phyloP scores from a whole-genome alignment of 2,329 filamentous ascomycete genomes.

The Penicillium fuscoglaucum region DNA sequence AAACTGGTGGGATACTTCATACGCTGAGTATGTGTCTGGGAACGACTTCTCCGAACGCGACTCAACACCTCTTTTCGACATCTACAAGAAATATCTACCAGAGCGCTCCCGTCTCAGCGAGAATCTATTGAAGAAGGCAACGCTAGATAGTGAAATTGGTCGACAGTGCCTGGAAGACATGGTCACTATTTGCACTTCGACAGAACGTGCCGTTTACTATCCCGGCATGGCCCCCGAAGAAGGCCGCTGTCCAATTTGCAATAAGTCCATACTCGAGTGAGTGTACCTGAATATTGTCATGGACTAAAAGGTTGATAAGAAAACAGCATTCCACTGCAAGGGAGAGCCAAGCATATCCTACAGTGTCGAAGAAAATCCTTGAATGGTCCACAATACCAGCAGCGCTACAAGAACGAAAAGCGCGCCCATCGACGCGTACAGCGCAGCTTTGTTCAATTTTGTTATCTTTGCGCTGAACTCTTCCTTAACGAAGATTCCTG shows the following conservation, averaged over 20 bases:
- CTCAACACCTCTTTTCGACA: conserved; percentile 19
- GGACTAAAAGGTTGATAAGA: background rate
- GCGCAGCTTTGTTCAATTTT: conserved; percentile 15
- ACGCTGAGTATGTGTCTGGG: conserved; percentile 23
- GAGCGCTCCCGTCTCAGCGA: conserved; percentile 12
- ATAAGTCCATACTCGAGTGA: background rate
- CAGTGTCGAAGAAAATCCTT: conserved; percentile 12
- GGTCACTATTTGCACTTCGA: conserved; percentile 17
- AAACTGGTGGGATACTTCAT: conserved; percentile 21
- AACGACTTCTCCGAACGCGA: conserved; percentile 23
- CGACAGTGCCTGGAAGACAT: conserved; percentile 23
- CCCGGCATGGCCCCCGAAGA: background rate
- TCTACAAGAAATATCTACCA: conserved; percentile 25
- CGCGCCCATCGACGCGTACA: conserved; percentile 7
- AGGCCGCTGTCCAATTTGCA: background rate
- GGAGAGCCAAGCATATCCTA: conserved; percentile 17
- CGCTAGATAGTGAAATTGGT: conserved; percentile 21
- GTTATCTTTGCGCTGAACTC: conserved; percentile 13
- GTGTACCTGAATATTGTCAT: background rate
- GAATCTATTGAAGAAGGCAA: conserved; percentile 18
- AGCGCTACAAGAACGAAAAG: conserved; percentile 17
- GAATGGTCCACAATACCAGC: conserved; percentile 9
- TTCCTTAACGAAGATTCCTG: background rate
- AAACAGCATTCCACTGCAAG: background rate
- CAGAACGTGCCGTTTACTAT: background rate